Conservation (phyloP, 257 asterid genomes). For the Paraleonurus japonicus region DNA sequence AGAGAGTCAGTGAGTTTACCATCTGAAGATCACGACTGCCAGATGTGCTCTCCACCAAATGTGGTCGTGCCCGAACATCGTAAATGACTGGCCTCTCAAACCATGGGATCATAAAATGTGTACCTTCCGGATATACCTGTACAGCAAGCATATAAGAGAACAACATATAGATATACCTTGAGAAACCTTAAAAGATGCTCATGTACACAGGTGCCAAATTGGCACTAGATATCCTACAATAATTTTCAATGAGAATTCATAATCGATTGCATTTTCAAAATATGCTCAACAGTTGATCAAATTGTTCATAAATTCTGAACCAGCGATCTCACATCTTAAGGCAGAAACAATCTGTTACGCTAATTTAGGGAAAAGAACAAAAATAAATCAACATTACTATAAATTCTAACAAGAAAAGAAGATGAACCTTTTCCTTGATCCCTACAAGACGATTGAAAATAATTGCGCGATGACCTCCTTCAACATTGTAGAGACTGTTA, state of each 20-base stretch:
- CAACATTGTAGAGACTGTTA: constrained; percentile 75
- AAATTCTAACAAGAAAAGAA: not conserved
- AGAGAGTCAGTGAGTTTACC: constrained; percentile 32
- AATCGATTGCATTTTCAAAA: not conserved
- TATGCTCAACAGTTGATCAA: not conserved
- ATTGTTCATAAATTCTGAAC: not conserved
- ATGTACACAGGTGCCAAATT: not conserved
- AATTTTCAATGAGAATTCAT: not conserved
- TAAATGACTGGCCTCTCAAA: constrained; percentile 79
- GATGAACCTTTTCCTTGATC: constrained; percentile 55
- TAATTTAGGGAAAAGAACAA: not conserved
- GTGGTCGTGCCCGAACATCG: constrained; percentile 88
- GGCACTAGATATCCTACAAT: not conserved
- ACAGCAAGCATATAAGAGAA: constrained; percentile 5
- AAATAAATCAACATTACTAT: not conserved
- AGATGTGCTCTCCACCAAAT: constrained; percentile 75
- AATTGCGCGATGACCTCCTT: constrained; percentile 80
- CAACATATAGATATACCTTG: not conserved
- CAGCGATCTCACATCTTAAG: constrained; percentile 6
- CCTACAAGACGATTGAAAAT: constrained; percentile 72
- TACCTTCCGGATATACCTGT: constrained; percentile 86
- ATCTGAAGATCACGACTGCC: constrained; percentile 95
- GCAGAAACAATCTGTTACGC: not conserved
- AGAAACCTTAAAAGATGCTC: not conserved
- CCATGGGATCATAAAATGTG: constrained; percentile 84